Evolutionary conservation across 192 early-diverging fungal species (phyloP), one percentile per base, ranked within the genome.

Genomic region (Coemansia reversa): DNA sequence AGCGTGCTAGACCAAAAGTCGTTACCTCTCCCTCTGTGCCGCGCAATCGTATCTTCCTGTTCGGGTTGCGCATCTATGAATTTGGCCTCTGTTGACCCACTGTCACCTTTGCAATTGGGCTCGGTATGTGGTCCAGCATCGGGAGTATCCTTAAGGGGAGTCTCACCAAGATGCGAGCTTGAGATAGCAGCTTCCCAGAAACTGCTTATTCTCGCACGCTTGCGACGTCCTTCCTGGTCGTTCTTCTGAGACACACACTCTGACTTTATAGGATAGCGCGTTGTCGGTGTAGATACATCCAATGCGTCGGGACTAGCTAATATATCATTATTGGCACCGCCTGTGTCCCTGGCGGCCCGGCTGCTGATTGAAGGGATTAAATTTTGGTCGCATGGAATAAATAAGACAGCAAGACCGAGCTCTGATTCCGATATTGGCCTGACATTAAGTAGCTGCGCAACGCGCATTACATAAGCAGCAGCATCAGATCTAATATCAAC

Each of bases 351-450:
- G 23, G 33, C 4, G n/a, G 11, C 45, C 11, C 22, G 5, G 4
- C 30, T 23, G 16, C 45, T 25, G 7, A 62, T 20, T 1, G 19
- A 39, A 1, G 75, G 47, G 23, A 69, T 78, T n/a, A 66, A 69
- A 55, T 78, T 66, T 8, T 58, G 60, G 20, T 62, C 57, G 51
- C 51, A 52, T 9, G 75, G 65, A 2, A 67, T 67, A 55, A 69
- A 63, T 47, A 78, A 33, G 6, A 78, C 57, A 0, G 75, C 66
- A 19, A 78, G 66, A 14, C 75, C 59, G 12, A 78, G 69, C 50
- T 78, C 75, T 2, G 75, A 78, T 32, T 72, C 75, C 1, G 75
- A 69, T 30, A 78, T 69, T 11, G 75, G 70, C 14, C 62, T 59
- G 14, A 63, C 24, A 8, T 53, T 23, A 7, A 71, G 39, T 8